These are phyloP conservation scores for Posidonia oceanica DNA, from an alignment of 116 monocot species.

Conservation along the genomic window DNA sequence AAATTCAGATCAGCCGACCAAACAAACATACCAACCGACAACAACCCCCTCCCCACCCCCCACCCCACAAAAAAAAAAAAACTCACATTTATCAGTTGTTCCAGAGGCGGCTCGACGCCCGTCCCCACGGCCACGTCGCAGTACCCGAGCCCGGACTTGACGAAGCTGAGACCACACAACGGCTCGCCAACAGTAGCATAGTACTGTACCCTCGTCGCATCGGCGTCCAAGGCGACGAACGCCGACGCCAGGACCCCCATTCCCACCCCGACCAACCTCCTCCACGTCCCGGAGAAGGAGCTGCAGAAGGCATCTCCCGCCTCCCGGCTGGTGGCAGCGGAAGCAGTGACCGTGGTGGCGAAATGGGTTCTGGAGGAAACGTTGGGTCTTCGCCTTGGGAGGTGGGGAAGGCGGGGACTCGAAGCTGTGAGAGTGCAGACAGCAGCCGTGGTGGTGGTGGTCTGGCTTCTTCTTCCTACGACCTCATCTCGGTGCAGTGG, in stretches of 20 bases:
- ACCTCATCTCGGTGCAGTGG: not conserved
- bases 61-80: not conserved
- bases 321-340: not conserved
- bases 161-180: slow-evolving; percentile 59
- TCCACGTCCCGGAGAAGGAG: slow-evolving; percentile 19
- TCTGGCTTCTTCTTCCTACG: not conserved
- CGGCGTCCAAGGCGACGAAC: slow-evolving; percentile 21
- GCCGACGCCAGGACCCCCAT: slow-evolving; percentile 30
- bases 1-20: too few species aligned
- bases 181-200: slow-evolving; percentile 85
- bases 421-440: slow-evolving; percentile 19
- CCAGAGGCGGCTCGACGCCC: slow-evolving; percentile 45
- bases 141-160: slow-evolving; percentile 76
- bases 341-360: not conserved
- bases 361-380: not conserved
- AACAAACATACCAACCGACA: slow-evolving; percentile 4
- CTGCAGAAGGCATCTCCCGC: not conserved
- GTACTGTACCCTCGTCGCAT: slow-evolving; percentile 60
- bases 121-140: slow-evolving; percentile 62
- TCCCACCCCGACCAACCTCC: slow-evolving; percentile 33
- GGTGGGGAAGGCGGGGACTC: slow-evolving; percentile 6
- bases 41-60: too few species aligned
- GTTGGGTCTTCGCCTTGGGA: not conserved
- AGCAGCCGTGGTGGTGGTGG: not conserved
- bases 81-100: slow-evolving; percentile 83